Base-by-base conservation (phyloP, 768 basidiomycete genomes). In the Phylloporus rhodoxanthus region DNA sequence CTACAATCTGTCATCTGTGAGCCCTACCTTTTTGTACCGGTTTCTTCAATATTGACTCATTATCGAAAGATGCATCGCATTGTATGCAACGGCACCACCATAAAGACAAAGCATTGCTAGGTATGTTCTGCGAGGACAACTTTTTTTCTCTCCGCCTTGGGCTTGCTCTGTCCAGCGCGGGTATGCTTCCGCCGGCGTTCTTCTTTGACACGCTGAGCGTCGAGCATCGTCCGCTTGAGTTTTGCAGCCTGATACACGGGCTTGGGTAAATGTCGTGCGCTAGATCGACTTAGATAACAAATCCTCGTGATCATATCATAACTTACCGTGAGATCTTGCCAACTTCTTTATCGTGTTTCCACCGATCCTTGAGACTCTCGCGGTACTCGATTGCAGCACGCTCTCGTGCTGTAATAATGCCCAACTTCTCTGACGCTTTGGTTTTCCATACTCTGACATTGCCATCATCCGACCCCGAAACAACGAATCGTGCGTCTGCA, bases 361-460 rank as follows among this genome's bases (percentile, higher is more conserved):
- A 99, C 57, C 88, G 76, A 56, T 92, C 81, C 63, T 86, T 82
- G 51, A 99, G 81, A 53, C 80, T 85, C 30, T 90, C 84, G 19
- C 96, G 76, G 71, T 98, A 98, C 67, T 98, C 94, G 55, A 94
- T 87, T 8, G 87, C 82, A 2, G 92, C 89, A 39, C 91, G 79
- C 65, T 98, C 95, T 48, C 92, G 78, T 14, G 90, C 85, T 45
- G 91, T 92, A 56, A 97, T 72, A 25, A 96, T 79, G 8, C 95
- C 96, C 30, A 99, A 75, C 66, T 90, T 94, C 57, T 93, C 92
- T 0, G 88, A 85, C 1, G 94, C 91, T 50, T 88, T 87, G 19
- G 90, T 84, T 66, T 97, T 97, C 94, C 94, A 96, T 62, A 97
- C 76, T 46, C 92, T 81, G 54, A 96, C 87, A 61, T 95, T 96